These are phyloP conservation scores for Verticillium dahliae DNA, from an alignment of 2,329 filamentous ascomycete species.

Conservation along the genomic window DNA sequence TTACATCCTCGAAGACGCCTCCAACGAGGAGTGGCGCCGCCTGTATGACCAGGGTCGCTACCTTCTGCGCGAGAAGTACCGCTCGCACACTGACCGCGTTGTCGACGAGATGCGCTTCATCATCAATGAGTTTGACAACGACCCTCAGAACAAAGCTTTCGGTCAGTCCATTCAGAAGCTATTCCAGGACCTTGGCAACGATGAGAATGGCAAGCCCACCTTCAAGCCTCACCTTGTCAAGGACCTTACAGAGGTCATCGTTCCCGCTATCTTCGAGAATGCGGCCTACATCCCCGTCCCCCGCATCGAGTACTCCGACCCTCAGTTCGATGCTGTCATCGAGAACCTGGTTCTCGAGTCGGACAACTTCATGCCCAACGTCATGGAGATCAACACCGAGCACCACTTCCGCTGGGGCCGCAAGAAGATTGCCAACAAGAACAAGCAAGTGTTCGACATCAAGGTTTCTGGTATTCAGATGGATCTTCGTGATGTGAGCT, in stretches of 20 bases:
- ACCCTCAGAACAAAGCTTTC: constrained; percentile 80
- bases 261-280: constrained; percentile 77
- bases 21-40: constrained; percentile 74
- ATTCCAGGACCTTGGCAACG: constrained; percentile 81
- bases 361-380: constrained; percentile 93
- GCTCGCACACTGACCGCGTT: constrained; percentile 75
- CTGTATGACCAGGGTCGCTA: constrained; percentile 82
- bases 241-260: constrained; percentile 79
- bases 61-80: constrained; percentile 84
- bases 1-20: constrained; percentile 77
- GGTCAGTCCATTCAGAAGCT: constrained; percentile 70
- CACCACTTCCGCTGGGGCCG: constrained; percentile 95
- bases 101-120: constrained; percentile 89
- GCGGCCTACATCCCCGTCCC: constrained; percentile 88
- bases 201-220: constrained; percentile 71
- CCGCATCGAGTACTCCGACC: constrained; percentile 86
- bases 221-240: constrained; percentile 94
- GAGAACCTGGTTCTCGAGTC: constrained; percentile 95
- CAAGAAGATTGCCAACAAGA: constrained; percentile 76
- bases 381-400: constrained; percentile 80
- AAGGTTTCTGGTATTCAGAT: constrained; percentile 87
- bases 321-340: constrained; percentile 76
- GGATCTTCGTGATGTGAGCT: constrained; percentile 85
- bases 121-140: constrained; percentile 80
- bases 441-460: constrained; percentile 70